Base-by-base conservation (phyloP, 176 grass and related monocot genomes). In the Dactylis glomerata region DNA sequence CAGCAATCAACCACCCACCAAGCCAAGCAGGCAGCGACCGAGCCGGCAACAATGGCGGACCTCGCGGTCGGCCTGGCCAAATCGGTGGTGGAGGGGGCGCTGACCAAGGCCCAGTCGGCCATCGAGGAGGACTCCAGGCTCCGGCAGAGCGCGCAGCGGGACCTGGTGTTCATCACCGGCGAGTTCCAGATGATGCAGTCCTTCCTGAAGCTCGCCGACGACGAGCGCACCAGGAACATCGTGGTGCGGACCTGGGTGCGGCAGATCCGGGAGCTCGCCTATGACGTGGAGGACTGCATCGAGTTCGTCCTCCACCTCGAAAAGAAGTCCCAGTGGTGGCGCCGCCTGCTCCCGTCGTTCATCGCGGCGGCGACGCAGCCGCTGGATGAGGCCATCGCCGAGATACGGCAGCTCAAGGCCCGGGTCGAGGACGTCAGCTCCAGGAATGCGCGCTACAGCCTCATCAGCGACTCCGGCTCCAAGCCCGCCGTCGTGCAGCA, bases 161-260 rank as follows among this genome's bases (percentile, higher is more conserved):
- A 84, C 16, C 44, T 67, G 5, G 24, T 84, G 42, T 38, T 85
- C 11, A 85, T 85, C 47, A 44, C 32, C 0, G 83, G 63, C n/a
- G 83, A 85, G 61, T 78, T 85, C 26, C 72, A 85, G 61, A 86
- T 80, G 84, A 86, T 86, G 84, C 52, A 73, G 3, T 63, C 84
- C 4, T 86, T 86, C 30, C 68, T 86, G 31, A 64, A 22, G 8
- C 51, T 20, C 8, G 54, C 52, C 15, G 56, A 80, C 30, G 49
- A 32, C 14, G 52, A 38, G 1, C 66, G 54, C 8, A 1, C 41
- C 9, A 33, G n/a, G 3, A 46, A 80, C 15, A 34, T 62, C 16
- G 55, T 86, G 76, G 52, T 33, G 8, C 58, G 76, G 46, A 80
- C 84, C 22, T 73, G 54, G 76, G 76, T 86, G 15, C 57, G 74